Base-by-base conservation (phyloP, 345 rosid genomes). In the Heritiera littoralis region DNA sequence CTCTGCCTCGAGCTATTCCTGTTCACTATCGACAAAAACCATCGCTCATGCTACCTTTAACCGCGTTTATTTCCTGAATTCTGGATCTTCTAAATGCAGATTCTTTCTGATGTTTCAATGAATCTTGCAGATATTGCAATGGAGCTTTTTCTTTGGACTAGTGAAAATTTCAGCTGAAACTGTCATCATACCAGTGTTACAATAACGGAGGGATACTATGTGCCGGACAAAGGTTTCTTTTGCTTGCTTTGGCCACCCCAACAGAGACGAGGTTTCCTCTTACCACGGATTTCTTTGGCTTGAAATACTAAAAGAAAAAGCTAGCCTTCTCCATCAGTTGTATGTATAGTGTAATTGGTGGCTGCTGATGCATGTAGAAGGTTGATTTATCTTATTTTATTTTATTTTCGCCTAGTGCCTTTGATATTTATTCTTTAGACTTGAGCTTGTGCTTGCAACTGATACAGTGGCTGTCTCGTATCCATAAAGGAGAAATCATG, bases 111-210 rank as follows among this genome's bases (percentile, higher is more conserved):
- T 72, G 43, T 66, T 76, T 54, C 40, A 59, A 18, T 64, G 6
- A 20, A 77, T 74, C 32, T 15, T 77, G 77, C 88, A 88, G 91
- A 81, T 88, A 88, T 54, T 88, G 91, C 78, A 74, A 75, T 43
- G 91, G 89, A 63, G 79, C 88, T 46, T 88, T 88, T 81, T 85
- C 88, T 67, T 87, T 86, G 72, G 89, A 84, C 79, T 88, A 79
- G 70, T 71, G 20, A 11, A 54, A 45, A 38, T 68, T 38, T 2
- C 35, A 23, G 48, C 3, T 17, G n/a, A 72, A 43, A 6, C 13
- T 6, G 3, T 15, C 38, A 28, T 71, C 46, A 1, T 72, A 54
- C 10, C 0, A 59, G 23, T 13, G 49, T 41, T 59, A 23, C 28
- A 41, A 74, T 55, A 58, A 41, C 1, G 6, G 52, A 74, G 48